Evolutionary conservation across 345 rosid species (phyloP), one percentile per base, ranked within the genome.

Genomic region (Populus simonii): DNA sequence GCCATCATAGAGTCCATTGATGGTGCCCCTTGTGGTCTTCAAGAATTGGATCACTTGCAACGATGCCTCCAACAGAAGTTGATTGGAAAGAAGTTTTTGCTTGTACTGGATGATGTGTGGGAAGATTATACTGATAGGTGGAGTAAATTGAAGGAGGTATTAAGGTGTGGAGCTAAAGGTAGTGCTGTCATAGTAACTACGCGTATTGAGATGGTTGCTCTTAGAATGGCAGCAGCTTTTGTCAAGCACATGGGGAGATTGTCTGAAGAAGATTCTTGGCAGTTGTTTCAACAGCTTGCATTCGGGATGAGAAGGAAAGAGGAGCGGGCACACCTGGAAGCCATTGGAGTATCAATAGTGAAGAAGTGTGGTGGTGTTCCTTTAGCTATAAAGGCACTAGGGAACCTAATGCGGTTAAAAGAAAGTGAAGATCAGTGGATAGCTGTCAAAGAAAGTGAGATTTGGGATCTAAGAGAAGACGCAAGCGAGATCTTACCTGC

Each of bases 321-420:
- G 16, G 39, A 74, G 18, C 1, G 17, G 23, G 55, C 7, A 11
- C 47, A 45, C 1, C 11, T 79, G 35, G 29, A 66, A 61, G 35
- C 78, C 39, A 68, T 79, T 31, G 82, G 78, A 23, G 45, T 10
- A 20, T 74, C 31, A 4, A 74, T 80, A 36, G 72, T 51, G 53
- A n/a, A 72, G 68, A 72, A 72, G 61, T 78, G 81, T 63, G 62
- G 68, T 23, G 81, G 81, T 27, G 47, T 78, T n/a, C 81, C 81
- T 66, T 55, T 78, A 18, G 73, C 73, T 9, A 18, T 71, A 20
- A 73, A 74, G 70, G 51, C 75, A 39, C 7, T 79, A 1, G 78
- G 78, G 35, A 79, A 70, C 59, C 3, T 79, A 9, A 31, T 41
- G 45, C 15, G 4, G 13, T 3, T 10, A 41, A 41, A 10, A 41